These are phyloP conservation scores for Anethum foeniculum DNA, from an alignment of 140 eudicot species.

Conservation along the genomic window DNA sequence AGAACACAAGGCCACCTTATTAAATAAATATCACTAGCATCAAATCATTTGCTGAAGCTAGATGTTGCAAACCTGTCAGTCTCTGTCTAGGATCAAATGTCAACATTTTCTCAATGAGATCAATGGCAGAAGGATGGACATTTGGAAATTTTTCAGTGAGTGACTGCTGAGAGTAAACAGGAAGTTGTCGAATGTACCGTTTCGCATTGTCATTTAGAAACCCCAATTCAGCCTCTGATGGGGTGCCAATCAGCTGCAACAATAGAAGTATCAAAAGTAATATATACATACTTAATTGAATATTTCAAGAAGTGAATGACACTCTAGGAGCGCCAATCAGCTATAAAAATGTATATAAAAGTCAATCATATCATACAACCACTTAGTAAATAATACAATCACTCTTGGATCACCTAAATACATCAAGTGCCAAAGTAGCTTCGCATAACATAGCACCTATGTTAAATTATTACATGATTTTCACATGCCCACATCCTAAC, in stretches of 20 bases:
- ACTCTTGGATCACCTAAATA: neutral
- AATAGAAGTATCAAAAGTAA: neutral
- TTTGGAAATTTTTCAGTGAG: neutral
- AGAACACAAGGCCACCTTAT: neutral
- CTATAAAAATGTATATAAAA: too few species aligned
- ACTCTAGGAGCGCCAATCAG: too few species aligned
- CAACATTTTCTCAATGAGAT: neutral
- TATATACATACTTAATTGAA: neutral
- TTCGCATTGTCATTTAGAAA: neutral
- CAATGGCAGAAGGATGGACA: neutral
- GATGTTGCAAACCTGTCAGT: neutral
- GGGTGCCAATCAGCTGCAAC: slow-evolving; percentile 1
- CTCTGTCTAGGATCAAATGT: neutral
- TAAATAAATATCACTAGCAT: neutral
- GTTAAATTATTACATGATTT: neutral
- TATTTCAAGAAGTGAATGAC: too few species aligned
- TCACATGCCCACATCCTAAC: too few species aligned
- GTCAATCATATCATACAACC: neutral
- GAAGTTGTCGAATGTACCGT: neutral
- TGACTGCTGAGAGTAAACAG: neutral
- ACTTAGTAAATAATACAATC: too few species aligned
- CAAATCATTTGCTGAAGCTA: neutral
- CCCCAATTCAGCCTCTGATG: slow-evolving; percentile 1
- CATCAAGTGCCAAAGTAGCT: neutral
- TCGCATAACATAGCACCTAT: neutral